These are phyloP conservation scores for Iberis amara DNA, from an alignment of 441 rosid species.

Conservation along the genomic window DNA sequence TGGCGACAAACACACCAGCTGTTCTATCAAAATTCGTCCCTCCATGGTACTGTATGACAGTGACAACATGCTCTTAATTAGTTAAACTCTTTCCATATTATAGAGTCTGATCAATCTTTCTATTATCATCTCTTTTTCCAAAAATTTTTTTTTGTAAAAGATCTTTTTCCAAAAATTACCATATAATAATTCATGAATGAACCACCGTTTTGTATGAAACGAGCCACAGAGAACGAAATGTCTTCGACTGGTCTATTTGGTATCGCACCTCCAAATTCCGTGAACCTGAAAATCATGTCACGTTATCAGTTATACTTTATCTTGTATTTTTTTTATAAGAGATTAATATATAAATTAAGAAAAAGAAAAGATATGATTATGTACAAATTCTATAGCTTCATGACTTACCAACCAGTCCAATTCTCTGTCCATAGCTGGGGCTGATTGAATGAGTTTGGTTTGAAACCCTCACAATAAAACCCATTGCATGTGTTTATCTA, in stretches of 20 bases:
- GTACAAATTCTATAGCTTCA: no score
- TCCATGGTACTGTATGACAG: constrained; percentile 31
- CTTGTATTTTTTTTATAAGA: no score
- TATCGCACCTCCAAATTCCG: constrained; percentile 49
- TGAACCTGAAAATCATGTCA: constrained; percentile 32
- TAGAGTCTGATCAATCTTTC: no score
- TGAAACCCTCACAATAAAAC: constrained; percentile 43
- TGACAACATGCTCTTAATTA: constrained; percentile 14
- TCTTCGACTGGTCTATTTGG: constrained; percentile 51
- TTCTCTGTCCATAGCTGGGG: constrained; percentile 69
- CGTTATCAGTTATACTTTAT: no score
- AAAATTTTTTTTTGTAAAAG: no score
- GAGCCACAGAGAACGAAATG: constrained; percentile 51
- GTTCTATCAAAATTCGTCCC: constrained; percentile 33
- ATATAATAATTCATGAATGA: constrained; percentile 56
- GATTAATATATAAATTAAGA: no score
- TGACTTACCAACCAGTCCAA: constrained; percentile 69
- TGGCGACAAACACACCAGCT: constrained; percentile 34
- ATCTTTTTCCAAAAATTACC: no score
- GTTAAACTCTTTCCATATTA: neutral
- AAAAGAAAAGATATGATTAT: no score
- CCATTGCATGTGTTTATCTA: constrained; percentile 54
- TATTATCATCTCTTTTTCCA: no score
- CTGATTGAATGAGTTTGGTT: constrained; percentile 35
- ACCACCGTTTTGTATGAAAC: constrained; percentile 54